A percentile compares a stretch with the other conserved stretches of the same genome.
phyloP scores from a whole-genome alignment of 352 stramenopile species.

The Phytophthora hybrid region DNA sequence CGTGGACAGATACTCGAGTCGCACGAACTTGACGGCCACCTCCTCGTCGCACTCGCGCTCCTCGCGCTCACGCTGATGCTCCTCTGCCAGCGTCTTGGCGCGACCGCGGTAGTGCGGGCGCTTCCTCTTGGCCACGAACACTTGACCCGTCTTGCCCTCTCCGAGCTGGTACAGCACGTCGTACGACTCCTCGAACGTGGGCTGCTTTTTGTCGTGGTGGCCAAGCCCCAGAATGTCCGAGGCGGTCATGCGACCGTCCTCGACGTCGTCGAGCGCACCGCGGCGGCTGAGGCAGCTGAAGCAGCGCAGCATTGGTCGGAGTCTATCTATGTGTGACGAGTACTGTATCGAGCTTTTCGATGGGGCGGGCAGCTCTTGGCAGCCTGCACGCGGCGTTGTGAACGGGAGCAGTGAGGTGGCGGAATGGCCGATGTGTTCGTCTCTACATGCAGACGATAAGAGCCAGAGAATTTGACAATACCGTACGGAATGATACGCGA shows the following conservation, averaged over 20 bases:
- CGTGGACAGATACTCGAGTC: slow-evolving; percentile 75
- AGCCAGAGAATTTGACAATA: neutral
- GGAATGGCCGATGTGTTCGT: neutral
- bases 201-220: slow-evolving; percentile 34
- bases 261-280: slow-evolving; percentile 8
- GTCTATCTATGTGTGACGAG: slow-evolving; percentile 1
- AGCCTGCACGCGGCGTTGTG: neutral
- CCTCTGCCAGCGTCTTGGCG: slow-evolving; percentile 38
- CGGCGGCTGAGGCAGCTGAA: slow-evolving; percentile 40
- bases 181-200: slow-evolving; percentile 69
- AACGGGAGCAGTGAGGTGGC: neutral
- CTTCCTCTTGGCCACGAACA: slow-evolving; percentile 62
- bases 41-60: slow-evolving; percentile 54
- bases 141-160: slow-evolving; percentile 80
- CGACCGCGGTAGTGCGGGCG: slow-evolving; percentile 34
- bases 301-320: slow-evolving; percentile 48
- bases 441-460: neutral
- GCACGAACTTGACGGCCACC: slow-evolving; percentile 77
- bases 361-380: neutral
- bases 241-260: slow-evolving; percentile 12
- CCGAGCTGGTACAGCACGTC: slow-evolving; percentile 75
- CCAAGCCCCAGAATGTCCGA: slow-evolving; percentile 16
- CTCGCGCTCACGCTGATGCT: slow-evolving; percentile 74
- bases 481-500: neutral
- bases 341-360: neutral